Conservation (phyloP, 106 monocot species). For the Xerophyta viscosa region DNA sequence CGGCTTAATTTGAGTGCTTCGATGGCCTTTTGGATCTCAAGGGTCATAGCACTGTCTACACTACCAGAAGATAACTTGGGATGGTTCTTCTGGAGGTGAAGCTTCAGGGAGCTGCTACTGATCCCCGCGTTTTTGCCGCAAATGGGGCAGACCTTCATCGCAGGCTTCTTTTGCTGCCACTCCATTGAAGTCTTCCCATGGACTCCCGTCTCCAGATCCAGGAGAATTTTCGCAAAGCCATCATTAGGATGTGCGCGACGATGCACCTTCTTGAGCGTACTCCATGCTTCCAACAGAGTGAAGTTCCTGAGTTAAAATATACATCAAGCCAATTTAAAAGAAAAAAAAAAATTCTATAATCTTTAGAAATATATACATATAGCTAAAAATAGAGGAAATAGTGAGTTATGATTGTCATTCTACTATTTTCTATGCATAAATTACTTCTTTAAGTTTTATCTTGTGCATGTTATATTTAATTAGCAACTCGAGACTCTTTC, state of each 20-base stretch:
- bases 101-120: conserved; percentile 85
- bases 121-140: conserved; percentile 79
- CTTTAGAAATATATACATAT: no score
- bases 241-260: conserved; percentile 85
- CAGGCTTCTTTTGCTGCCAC: conserved; percentile 75
- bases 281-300: conserved; percentile 72
- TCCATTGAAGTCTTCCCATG: conserved; percentile 79
- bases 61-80: conserved; percentile 62
- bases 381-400: no score
- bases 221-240: conserved; percentile 58
- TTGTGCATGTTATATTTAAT: no score
- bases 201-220: conserved; percentile 50
- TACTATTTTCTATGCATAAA: no score
- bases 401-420: no score
- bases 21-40: conserved; percentile 65
- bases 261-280: conserved; percentile 61
- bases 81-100: conserved; percentile 83
- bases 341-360: no score
- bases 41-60: conserved; percentile 74
- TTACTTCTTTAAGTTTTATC: no score
- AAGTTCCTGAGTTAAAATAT: conserved; percentile 32
- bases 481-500: no score
- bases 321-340: no score
- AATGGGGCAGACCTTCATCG: conserved; percentile 80
- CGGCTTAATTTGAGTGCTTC: conserved; percentile 33